Conservation (phyloP, 805 yeast genomes). For the Kodamaea leandrae region DNA sequence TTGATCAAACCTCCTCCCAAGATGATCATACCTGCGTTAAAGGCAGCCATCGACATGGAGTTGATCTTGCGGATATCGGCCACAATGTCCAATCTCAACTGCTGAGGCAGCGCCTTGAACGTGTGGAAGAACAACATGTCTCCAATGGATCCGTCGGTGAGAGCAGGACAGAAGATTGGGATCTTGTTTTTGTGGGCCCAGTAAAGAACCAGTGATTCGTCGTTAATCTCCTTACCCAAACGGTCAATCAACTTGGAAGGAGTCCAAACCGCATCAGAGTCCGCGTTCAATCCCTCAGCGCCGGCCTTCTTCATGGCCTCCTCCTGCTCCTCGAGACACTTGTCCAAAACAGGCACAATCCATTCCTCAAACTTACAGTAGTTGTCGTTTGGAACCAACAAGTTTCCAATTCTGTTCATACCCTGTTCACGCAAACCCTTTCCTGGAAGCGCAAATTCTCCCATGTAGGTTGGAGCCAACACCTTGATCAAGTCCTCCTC, state of each 20-base stretch:
- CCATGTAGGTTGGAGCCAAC: conserved; percentile 93
- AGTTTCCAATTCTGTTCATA: conserved; percentile 95
- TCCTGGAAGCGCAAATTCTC: conserved; percentile 85
- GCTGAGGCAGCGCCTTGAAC: conserved; percentile 88
- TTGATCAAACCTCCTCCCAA: conserved; percentile 96
- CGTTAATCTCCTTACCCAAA: conserved; percentile 91
- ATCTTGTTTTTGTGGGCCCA: conserved; percentile 98
- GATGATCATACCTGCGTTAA: conserved; percentile 91
- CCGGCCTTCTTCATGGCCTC: conserved; percentile 52
- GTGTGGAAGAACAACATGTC: conserved; percentile 99
- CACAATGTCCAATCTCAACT: conserved; percentile 86
- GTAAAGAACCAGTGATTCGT: conserved; percentile 88
- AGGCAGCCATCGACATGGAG: conserved; percentile 92
- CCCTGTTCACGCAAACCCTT: conserved; percentile 85
- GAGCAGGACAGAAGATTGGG: conserved; percentile 95
- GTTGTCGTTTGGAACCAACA: conserved; percentile 96
- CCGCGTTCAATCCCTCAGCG: conserved; percentile 58
- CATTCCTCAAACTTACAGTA: conserved; percentile 98
- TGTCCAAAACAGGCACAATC: conserved; percentile 93
- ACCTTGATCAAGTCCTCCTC: conserved; percentile 97
- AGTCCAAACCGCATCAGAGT: conserved; percentile 74
- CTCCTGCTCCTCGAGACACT: conserved; percentile 85
- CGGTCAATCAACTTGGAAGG: conserved; percentile 92
- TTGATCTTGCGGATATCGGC: conserved; percentile 90
- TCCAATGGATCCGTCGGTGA: conserved; percentile 98